phyloP scores from a whole-genome alignment of 257 asterid genomes.

The Euphrasia confusa region DNA sequence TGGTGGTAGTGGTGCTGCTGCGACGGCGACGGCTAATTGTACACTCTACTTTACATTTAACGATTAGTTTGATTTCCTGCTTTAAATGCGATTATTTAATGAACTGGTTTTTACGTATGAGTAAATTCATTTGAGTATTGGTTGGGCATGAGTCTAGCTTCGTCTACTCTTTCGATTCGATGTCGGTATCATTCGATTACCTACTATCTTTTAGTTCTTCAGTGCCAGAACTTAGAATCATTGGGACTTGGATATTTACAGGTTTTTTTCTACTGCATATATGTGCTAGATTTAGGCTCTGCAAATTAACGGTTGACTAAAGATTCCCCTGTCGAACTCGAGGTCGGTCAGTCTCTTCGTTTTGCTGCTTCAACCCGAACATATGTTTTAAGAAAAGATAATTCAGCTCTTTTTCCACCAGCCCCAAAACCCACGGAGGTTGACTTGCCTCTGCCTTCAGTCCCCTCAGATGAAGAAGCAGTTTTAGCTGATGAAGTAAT shows the following conservation, averaged over 20 bases:
- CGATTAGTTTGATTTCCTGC: neutral
- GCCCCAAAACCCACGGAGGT: conserved; percentile 53
- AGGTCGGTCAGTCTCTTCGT: conserved; percentile 81
- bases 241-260: conserved; percentile 22
- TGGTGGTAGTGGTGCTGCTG: no score
- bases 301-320: conserved; percentile 82
- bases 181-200: conserved; percentile 2
- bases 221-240: conserved; percentile 18
- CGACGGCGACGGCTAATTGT: no score
- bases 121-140: conserved; percentile 9
- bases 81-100: neutral
- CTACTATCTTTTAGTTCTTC: conserved; percentile 10
- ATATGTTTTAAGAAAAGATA: conserved; percentile 68
- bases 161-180: conserved; percentile 4
- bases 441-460: conserved; percentile 77
- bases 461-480: conserved; percentile 87
- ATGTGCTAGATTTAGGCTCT: conserved; percentile 91
- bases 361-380: conserved; percentile 96
- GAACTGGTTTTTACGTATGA: conserved; percentile 9
- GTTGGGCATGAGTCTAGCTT: conserved; percentile 11
- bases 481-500: conserved; percentile 46
- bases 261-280: conserved; percentile 37
- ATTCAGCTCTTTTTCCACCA: conserved; percentile 76
- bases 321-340: conserved; percentile 87
- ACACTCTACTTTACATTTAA: neutral